Evolutionary conservation across 108 stramenopile species (phyloP).

Genomic region (Conticribra guillardii): DNA sequence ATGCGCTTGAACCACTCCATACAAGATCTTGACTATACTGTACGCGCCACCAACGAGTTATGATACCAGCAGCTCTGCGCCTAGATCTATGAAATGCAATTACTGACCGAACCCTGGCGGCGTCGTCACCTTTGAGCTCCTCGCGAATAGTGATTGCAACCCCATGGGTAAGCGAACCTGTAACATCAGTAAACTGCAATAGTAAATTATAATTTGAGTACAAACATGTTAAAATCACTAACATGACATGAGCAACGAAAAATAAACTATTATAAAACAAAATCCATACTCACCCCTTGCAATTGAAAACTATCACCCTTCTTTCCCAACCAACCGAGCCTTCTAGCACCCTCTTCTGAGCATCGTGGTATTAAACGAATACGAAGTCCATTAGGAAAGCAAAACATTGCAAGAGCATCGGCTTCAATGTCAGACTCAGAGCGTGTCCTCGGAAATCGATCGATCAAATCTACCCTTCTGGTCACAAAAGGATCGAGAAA

Average conservation of each 20-base stretch:
- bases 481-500: conserved; percentile 50
- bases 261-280: neutral
- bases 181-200: conserved; percentile 50
- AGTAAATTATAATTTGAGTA: neutral
- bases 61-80: conserved; percentile 28
- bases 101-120: conserved; percentile 12
- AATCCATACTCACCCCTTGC: conserved; percentile 43
- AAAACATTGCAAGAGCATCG: conserved; percentile 54
- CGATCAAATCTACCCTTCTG: conserved; percentile 38
- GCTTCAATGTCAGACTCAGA: conserved; percentile 47
- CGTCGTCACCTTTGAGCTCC: conserved; percentile 34
- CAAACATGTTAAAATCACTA: no score
- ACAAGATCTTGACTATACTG: conserved; percentile 3
- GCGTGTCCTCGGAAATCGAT: conserved; percentile 34
- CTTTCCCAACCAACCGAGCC: conserved; percentile 51
- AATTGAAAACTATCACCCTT: conserved; percentile 49
- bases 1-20: no score
- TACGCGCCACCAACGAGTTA: conserved; percentile 41
- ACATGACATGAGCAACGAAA: conserved; percentile 1
- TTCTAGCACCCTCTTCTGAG: conserved; percentile 48
- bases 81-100: conserved; percentile 28
- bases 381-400: conserved; percentile 54
- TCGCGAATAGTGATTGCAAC: conserved; percentile 47
- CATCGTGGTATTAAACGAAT: conserved; percentile 46
- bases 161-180: conserved; percentile 52